Evolutionary conservation across 2,329 filamentous ascomycete genomes (phyloP).

Genomic region (Emergomyces africanus): DNA sequence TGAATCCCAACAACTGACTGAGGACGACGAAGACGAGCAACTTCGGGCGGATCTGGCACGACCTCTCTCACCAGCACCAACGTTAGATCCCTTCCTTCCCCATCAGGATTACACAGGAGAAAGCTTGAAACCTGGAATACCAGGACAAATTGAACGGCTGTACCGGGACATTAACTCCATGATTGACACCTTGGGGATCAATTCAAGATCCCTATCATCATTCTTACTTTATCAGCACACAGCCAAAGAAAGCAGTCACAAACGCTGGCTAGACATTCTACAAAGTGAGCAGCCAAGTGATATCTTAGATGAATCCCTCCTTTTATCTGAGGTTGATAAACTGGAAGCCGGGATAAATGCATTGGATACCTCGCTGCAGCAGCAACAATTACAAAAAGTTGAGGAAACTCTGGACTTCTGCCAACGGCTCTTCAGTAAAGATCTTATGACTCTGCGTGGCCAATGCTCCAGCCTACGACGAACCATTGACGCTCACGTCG

Average conservation of each 20-base stretch:
- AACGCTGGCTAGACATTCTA: constrained; percentile 33
- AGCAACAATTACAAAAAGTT: constrained; percentile 55
- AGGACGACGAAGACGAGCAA: constrained; percentile 37
- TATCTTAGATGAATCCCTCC: constrained; percentile 61
- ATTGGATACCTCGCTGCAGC: constrained; percentile 51
- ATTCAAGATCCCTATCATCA: constrained; percentile 52
- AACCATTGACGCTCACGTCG: constrained; percentile 55
- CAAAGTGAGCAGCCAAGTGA: constrained; percentile 43
- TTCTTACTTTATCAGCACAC: constrained; percentile 40
- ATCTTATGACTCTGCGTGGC: constrained; percentile 57
- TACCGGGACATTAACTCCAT: constrained; percentile 54
- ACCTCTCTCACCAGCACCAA: constrained; percentile 30
- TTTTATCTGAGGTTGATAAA: constrained; percentile 60
- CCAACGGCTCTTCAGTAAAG: constrained; percentile 46
- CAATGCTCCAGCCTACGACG: constrained; percentile 69
- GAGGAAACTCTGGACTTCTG: constrained; percentile 56
- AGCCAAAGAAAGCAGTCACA: constrained; percentile 36
- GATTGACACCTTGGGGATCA: constrained; percentile 85
- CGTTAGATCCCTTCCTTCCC: constrained; percentile 36
- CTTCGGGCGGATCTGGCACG: constrained; percentile 32
- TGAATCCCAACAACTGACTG: constrained; percentile 26
- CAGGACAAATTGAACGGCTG: constrained; percentile 37
- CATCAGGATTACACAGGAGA: constrained; percentile 35
- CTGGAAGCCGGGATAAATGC: constrained; percentile 53
- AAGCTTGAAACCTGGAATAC: constrained; percentile 34